Base-by-base conservation (phyloP, 148 eudicot genomes). In the Cornus suecica region DNA sequence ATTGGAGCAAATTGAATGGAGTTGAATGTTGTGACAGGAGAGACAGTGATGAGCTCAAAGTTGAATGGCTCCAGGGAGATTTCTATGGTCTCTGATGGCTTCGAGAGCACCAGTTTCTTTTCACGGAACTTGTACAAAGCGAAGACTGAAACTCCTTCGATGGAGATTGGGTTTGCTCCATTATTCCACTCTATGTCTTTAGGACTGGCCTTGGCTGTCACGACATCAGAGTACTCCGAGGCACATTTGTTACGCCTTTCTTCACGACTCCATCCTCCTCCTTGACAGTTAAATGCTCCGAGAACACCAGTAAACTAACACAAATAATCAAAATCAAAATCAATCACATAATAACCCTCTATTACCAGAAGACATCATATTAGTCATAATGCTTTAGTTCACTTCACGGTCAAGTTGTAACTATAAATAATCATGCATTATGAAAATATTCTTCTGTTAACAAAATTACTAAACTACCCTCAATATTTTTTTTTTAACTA, bases 261-360 rank as follows among this genome's bases (percentile, higher is more conserved):
- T 62, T 92, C 92, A 0, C 88, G 88, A 68, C 78, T 66, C 98
- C 98, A 94, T 66, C 98, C 98, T 65, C 98, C 98, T 10, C 98
- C 97, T 80, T 94, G 97, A 79, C 98, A 94, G 31, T 94, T 94
- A 81, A 94, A 94, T 8, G 89, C 96, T 65, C 98, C 98, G 0
- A 94, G 61, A 37, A 94, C 98, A 66, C 97, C 98, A 6, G 86
- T 87, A 72, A 69, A 90, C 98, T 93, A 80, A 31, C 67, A 32
- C 42, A 37, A 5, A 37, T 10, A 37, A 37, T 37, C 0, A 1
- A 37, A 37, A 37, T 3, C 6, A 37, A 37, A 4, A 0, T 6
- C 42, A 3, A 10, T 37, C n/a, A n/a, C n/a, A n/a, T n/a, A n/a
- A n/a, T n/a, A n/a, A n/a, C n/a, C n/a, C n/a, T n/a, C n/a, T n/a